These are phyloP conservation scores for Jatropha curcas DNA, from an alignment of 345 rosid genomes.

Conservation along the genomic window DNA sequence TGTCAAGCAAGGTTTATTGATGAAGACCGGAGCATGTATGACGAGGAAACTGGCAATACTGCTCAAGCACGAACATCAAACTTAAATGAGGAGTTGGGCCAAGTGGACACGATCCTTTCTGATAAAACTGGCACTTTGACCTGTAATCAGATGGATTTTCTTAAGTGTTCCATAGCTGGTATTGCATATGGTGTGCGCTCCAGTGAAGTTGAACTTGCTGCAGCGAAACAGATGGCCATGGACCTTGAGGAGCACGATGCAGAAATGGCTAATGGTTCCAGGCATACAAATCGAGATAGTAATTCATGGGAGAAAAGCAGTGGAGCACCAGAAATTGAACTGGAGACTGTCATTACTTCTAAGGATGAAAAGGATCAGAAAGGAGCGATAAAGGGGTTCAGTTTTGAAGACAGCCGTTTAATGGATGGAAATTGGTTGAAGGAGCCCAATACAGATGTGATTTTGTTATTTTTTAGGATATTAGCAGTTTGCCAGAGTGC, in stretches of 20 bases:
- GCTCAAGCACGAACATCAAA: conserved; percentile 93
- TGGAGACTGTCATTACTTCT: conserved; percentile 58
- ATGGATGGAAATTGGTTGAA: conserved; percentile 81
- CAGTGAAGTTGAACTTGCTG: conserved; percentile 91
- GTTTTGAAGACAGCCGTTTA: conserved; percentile 80
- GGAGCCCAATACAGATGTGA: conserved; percentile 59
- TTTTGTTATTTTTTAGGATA: conserved; percentile 69
- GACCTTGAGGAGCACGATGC: conserved; percentile 68
- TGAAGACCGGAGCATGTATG: conserved; percentile 84
- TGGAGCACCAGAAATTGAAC: conserved; percentile 62
- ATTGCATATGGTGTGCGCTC: conserved; percentile 65
- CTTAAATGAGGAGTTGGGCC: conserved; percentile 97
- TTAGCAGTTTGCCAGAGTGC: conserved; percentile 95
- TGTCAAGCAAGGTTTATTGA: conserved; percentile 93
- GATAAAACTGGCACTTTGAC: conserved; percentile 99
- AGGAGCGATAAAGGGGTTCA: conserved; percentile 68
- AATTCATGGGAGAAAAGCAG: conserved; percentile 45
- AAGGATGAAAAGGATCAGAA: conserved; percentile 46
- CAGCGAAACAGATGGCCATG: conserved; percentile 81
- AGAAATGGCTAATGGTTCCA: conserved; percentile 37
- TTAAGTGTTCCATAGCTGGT: conserved; percentile 94
- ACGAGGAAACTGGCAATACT: conserved; percentile 81
- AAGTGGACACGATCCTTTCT: conserved; percentile 92
- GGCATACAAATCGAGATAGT: conserved; percentile 24
- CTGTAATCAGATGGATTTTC: conserved; percentile 98